A percentile compares a stretch with the other conserved stretches of the same genome.
Evolutionary conservation across 2,329 filamentous ascomycete genomes (phyloP).

Genomic region (Alternaria brassicicola): DNA sequence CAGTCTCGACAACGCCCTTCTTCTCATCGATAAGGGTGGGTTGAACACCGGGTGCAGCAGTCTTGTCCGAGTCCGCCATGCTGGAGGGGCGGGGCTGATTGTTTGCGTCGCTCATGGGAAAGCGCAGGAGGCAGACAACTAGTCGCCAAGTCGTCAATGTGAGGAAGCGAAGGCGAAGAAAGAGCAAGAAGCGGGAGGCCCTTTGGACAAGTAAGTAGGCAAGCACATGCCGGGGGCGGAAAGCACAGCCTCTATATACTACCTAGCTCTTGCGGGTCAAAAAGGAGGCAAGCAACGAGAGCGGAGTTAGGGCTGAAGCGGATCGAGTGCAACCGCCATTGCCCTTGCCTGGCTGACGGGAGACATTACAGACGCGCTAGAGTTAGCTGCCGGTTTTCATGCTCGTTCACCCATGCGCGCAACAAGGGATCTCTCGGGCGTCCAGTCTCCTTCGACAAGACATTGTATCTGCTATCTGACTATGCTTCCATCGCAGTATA

Average conservation of each 20-base stretch:
- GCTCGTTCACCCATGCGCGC: not conserved
- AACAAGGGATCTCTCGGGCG: constrained; percentile 1
- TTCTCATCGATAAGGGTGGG: constrained; percentile 30
- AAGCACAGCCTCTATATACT: not conserved
- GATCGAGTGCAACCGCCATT: not conserved
- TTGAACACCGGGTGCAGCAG: constrained; percentile 35
- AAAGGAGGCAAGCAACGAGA: not conserved
- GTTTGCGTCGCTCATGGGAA: constrained; percentile 33
- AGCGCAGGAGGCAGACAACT: constrained; percentile 1
- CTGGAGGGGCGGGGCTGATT: constrained; percentile 36
- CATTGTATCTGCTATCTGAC: not conserved
- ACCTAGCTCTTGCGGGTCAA: not conserved
- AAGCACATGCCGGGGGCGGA: not conserved
- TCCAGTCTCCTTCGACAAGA: not conserved
- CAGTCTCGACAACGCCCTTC: constrained; percentile 34
- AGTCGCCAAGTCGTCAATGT: not conserved
- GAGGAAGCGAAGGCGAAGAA: not conserved
- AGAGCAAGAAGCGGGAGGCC: not conserved
- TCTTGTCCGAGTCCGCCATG: constrained; percentile 44
- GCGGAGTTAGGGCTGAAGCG: constrained; percentile 3
- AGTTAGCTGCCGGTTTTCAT: constrained; percentile 1
- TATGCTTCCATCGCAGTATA: not conserved
- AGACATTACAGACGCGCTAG: not conserved
- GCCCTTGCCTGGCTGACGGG: not conserved
- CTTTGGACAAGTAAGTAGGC: not conserved